phyloP scores from a whole-genome alignment of 257 asterid genomes.

The Sherardia arvensis region DNA sequence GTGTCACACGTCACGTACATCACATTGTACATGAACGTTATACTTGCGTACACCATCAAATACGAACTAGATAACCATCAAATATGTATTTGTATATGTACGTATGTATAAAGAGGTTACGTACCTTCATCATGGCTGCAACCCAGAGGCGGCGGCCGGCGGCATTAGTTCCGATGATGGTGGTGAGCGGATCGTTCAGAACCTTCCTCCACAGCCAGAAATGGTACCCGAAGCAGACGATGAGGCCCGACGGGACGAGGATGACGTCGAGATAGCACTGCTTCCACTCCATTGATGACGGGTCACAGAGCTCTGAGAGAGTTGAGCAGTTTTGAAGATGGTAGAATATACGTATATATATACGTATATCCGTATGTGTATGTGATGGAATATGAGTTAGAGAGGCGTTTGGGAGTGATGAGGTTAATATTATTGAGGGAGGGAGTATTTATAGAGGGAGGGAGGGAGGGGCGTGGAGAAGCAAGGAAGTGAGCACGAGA shows the following conservation, averaged over 20 bases:
- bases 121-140: conserved; percentile 80
- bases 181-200: conserved; percentile 54
- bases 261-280: conserved; percentile 63
- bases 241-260: conserved; percentile 59
- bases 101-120: too few relatives aligned
- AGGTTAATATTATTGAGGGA: not conserved
- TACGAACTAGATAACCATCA: not conserved
- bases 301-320: too few relatives aligned
- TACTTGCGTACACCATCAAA: not conserved
- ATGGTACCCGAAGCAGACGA: conserved; percentile 58
- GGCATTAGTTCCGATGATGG: conserved; percentile 72
- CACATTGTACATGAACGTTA: not conserved
- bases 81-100: too few relatives aligned
- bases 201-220: conserved; percentile 67
- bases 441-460: conserved; percentile 1
- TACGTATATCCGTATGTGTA: too few relatives aligned
- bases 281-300: conserved; percentile 62
- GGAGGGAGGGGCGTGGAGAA: conserved; percentile 25
- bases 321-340: too few relatives aligned
- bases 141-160: conserved; percentile 88
- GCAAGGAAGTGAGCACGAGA: not conserved
- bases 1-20: not conserved
- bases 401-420: not conserved
- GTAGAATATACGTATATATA: too few relatives aligned
- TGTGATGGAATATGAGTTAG: not conserved